Conservation (phyloP, 768 basidiomycete genomes). For the Hypholoma fasciculare region DNA sequence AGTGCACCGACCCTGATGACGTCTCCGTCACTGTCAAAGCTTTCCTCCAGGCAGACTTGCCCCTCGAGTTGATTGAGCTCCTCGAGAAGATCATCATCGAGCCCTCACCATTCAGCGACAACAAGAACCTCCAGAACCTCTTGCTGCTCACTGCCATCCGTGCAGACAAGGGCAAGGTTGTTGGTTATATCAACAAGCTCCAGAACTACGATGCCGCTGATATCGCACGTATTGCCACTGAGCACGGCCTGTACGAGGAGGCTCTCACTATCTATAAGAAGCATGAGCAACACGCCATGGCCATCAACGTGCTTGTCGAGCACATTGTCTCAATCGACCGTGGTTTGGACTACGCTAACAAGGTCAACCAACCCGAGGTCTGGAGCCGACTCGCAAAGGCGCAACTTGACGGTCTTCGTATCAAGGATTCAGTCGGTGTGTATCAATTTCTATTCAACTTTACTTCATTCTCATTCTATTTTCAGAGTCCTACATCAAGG, state of each 20-base stretch:
- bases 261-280: constrained; percentile 98
- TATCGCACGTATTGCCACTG: constrained; percentile 95
- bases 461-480: neutral
- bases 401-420: constrained; percentile 94
- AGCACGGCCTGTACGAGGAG: constrained; percentile 94
- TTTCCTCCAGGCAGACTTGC: constrained; percentile 95
- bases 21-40: constrained; percentile 98
- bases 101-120: constrained; percentile 96
- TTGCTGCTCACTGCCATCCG: constrained; percentile 94
- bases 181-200: constrained; percentile 96
- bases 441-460: neutral
- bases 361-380: constrained; percentile 94
- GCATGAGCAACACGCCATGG: constrained; percentile 91
- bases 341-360: constrained; percentile 92
- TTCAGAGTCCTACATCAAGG: constrained; percentile 93
- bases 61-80: constrained; percentile 94
- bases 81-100: constrained; percentile 99
- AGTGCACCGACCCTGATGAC: constrained; percentile 97
- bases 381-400: constrained; percentile 99
- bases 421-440: constrained; percentile 96
- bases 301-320: constrained; percentile 97
- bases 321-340: constrained; percentile 98
- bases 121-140: constrained; percentile 94
- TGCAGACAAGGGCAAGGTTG: constrained; percentile 98
- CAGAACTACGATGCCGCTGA: constrained; percentile 93